A percentile compares a stretch with the other conserved stretches of the same genome.
Conservation (phyloP, 225 moss, liverwort and hornwort species). For the Physcomitrium patens region DNA sequence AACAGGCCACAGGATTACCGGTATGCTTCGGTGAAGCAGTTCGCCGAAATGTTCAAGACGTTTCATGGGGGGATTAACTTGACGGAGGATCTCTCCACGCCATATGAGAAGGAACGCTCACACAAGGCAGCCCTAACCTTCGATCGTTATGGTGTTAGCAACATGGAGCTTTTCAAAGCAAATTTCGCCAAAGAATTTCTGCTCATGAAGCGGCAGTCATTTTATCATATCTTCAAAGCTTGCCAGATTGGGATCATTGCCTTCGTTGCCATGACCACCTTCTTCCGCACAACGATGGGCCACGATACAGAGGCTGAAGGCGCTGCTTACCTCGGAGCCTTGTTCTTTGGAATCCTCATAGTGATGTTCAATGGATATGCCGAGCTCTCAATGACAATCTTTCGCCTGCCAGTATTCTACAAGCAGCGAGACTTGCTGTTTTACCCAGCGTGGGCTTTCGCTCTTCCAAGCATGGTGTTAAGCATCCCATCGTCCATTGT, state of each 20-base stretch:
- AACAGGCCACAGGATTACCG: slow-evolving; percentile 42
- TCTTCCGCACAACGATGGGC: slow-evolving; percentile 58
- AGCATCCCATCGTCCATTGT: slow-evolving; percentile 55
- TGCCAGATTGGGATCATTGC: slow-evolving; percentile 54
- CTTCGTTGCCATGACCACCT: slow-evolving; percentile 50
- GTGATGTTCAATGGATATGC: slow-evolving; percentile 74
- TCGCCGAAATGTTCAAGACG: slow-evolving; percentile 48
- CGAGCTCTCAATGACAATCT: slow-evolving; percentile 61
- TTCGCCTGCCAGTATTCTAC: slow-evolving; percentile 66
- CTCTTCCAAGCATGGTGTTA: slow-evolving; percentile 49
- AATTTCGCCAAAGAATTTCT: slow-evolving; percentile 49
- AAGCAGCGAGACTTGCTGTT: slow-evolving; percentile 73
- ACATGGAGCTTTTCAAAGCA: slow-evolving; percentile 59
- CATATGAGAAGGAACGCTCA: slow-evolving; percentile 38
- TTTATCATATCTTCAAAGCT: slow-evolving; percentile 53
- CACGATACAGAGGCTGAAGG: slow-evolving; percentile 47
- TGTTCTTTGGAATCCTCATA: slow-evolving; percentile 61
- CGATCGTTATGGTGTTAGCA: slow-evolving; percentile 47
- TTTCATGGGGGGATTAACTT: slow-evolving; percentile 39
- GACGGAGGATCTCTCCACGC: slow-evolving; percentile 31
- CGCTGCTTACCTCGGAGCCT: slow-evolving; percentile 48
- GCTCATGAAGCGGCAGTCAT: slow-evolving; percentile 48
- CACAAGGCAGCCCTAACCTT: slow-evolving; percentile 37
- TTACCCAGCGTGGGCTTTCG: slow-evolving; percentile 70
- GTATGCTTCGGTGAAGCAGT: slow-evolving; percentile 44